Evolutionary conservation across 1,284 basidiomycete genomes (phyloP), one percentile per base, ranked within the genome.

Genomic region (Trametes sp.): DNA sequence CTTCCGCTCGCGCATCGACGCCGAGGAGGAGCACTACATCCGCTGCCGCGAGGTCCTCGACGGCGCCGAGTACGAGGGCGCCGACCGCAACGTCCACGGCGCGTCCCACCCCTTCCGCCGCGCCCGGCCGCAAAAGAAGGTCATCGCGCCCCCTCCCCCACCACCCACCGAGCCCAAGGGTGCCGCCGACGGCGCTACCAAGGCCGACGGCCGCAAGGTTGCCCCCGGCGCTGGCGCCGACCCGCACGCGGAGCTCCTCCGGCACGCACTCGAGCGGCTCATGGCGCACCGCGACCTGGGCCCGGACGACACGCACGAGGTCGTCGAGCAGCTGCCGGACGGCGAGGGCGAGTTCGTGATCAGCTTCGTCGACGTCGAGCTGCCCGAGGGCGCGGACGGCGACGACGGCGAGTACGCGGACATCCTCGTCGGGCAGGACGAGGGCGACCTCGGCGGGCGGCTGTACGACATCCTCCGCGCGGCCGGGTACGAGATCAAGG

Each of bases 1-100:
- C 9, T 98, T 98, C 80, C 89, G 84, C 74, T 92, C 91, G 49
- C 86, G 83, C 51, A 81, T 82, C 54, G 90, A 93, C 66, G 79
- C 82, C 46, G 83, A 81, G 54, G 87, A 88, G 61, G 89, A 92
- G 70, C 81, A 87, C 26, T 79, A 81, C 69, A 88, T 94, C 71
- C 88, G 86, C 59, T 94, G 92, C 75, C 87, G 92, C 50, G 86
- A 93, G 75, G 81, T 94, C 66, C 80, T 93, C 59, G 77, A 81
- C 63, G 62, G 70, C 59, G 62, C 71, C 56, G 74, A 77, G 52
- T 72, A 70, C 67, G 68, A 72, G 54, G 50, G 63, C 59, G 70
- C 72, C 28, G 75, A 78, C 60, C 73, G 70, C 23, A 73, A 75
- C 8, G 70, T 85, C 26, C 82, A 84, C 9, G 80, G 83, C 54